Evolutionary conservation across 139 green algal genomes (phyloP), one percentile per base, ranked within the genome.

Genomic region (Tetraselmis chui): DNA sequence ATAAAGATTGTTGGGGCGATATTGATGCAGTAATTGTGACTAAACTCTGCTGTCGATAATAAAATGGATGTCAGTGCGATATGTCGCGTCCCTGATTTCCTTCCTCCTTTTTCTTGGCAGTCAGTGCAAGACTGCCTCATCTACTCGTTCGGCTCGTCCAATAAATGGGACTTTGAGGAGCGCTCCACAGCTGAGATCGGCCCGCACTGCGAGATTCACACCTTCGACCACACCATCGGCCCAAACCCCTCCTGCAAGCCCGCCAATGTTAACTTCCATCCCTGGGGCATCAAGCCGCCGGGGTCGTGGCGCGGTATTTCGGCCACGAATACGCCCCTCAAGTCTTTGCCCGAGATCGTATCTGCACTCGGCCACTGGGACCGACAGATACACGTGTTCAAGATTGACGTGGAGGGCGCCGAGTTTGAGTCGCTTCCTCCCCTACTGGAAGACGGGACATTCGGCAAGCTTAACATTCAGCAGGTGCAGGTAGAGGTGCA

Each of bases 401-500:
- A 81, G 77, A 67, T 81, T 77, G 77, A 81, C 27, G 22, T 2
- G 22, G 77, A 81, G 32, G 77, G 77, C 25, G 77, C 77, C 2
- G 77, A 81, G 77, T 81, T 75, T n/a, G 31, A 59, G 25, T 67
- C 77, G 77, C 77, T 81, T 2, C 25, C 27, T 2, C 77, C 77
- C 5, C 77, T 81, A 2, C 77, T 81, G 2, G 77, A 81, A 24
- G 32, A 67, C 24, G 77, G 32, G 22, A 81, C 31, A 5, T 59
- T 59, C 18, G 31, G 2, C 77, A 81, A 81, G 77, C 32, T 81
- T 2, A 5, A 77, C 32, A 29, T 67, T 2, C 77, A 29, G 31
- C 77, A 81, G 32, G 77, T 81, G n/a, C 32, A 32, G n/a, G 76
- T 81, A 22, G 77, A 81, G 77, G 76, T 81, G 23, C 77, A 81